phyloP scores from a whole-genome alignment of 1,139 yeast genomes.

The Geotrichum fermentans region DNA sequence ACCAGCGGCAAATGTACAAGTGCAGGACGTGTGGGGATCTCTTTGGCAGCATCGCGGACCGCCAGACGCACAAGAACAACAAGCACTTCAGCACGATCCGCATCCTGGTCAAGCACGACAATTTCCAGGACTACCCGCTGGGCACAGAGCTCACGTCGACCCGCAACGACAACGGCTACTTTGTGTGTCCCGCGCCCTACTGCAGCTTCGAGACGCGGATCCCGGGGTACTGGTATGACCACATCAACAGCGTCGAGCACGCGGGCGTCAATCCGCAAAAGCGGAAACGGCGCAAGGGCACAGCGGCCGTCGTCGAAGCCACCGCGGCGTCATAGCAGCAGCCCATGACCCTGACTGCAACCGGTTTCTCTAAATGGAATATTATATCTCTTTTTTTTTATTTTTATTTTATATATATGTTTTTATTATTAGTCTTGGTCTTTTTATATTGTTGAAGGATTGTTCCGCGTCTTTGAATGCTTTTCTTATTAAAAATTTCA shows the following conservation, averaged over 20 bases:
- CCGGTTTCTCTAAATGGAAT: too few species aligned
- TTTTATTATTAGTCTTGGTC: not conserved
- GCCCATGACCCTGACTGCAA: too few species aligned
- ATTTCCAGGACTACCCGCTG: slow-evolving; percentile 26
- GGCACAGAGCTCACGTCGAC: slow-evolving; percentile 25
- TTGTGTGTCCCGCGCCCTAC: slow-evolving; percentile 28
- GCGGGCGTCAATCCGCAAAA: slow-evolving; percentile 31
- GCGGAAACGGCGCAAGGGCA: slow-evolving; percentile 12
- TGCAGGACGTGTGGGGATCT: slow-evolving; percentile 33
- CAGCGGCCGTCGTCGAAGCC: slow-evolving; percentile 2
- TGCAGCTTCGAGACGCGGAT: slow-evolving; percentile 31
- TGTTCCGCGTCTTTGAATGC: too few species aligned
- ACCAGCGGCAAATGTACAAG: slow-evolving; percentile 28
- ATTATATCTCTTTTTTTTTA: not conserved
- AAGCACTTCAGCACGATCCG: slow-evolving; percentile 29
- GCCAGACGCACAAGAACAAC: slow-evolving; percentile 34
- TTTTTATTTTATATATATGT: too few species aligned
- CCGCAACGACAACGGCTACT: slow-evolving; percentile 28
- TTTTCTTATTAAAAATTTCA: too few species aligned
- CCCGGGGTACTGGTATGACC: slow-evolving; percentile 33
- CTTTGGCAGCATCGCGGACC: slow-evolving; percentile 30
- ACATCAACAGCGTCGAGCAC: slow-evolving; percentile 30
- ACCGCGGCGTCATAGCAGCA: not conserved
- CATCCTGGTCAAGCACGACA: slow-evolving; percentile 23
- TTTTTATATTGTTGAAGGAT: too few species aligned